Conservation (phyloP, 225 moss, liverwort and hornwort genomes). For the Physcomitrium patens region DNA sequence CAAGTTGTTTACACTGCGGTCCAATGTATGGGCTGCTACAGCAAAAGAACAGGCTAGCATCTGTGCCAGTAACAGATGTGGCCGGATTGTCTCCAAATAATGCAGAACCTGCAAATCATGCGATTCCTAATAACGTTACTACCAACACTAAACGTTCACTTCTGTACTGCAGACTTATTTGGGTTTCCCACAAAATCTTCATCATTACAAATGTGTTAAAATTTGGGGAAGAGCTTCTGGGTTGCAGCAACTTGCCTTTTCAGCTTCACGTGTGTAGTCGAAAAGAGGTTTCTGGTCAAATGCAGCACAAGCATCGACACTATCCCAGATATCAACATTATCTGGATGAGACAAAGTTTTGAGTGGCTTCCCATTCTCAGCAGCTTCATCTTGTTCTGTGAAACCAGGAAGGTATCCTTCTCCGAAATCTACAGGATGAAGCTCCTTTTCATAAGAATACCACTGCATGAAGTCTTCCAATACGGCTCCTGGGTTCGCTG, state of each 20-base stretch:
- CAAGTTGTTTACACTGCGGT: slow-evolving; percentile 52
- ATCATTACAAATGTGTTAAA: not conserved
- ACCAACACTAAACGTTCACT: slow-evolving; percentile 19
- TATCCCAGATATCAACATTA: slow-evolving; percentile 81
- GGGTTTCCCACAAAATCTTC: not conserved
- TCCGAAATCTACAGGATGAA: slow-evolving; percentile 49
- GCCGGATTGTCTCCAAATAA: slow-evolving; percentile 86
- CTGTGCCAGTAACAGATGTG: slow-evolving; percentile 77
- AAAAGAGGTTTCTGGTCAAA: slow-evolving; percentile 85
- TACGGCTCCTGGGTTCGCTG: slow-evolving; percentile 87
- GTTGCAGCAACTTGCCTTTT: slow-evolving; percentile 62
- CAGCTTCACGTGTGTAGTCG: slow-evolving; percentile 83
- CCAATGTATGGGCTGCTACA: slow-evolving; percentile 69
- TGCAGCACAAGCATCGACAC: slow-evolving; percentile 64
- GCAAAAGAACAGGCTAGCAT: slow-evolving; percentile 86
- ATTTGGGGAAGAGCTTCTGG: no score
- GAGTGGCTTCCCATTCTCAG: slow-evolving; percentile 57
- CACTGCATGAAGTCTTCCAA: slow-evolving; percentile 89
- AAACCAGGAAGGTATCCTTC: slow-evolving; percentile 46
- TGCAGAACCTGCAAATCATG: slow-evolving; percentile 71
- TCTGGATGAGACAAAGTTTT: slow-evolving; percentile 68
- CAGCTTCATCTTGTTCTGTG: slow-evolving; percentile 38
- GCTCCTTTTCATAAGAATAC: slow-evolving; percentile 78
- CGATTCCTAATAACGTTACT: not conserved
- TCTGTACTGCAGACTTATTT: slow-evolving; percentile 7